phyloP scores from a whole-genome alignment of 495 filamentous ascomycete genomes.

The Monascus purpureus region DNA sequence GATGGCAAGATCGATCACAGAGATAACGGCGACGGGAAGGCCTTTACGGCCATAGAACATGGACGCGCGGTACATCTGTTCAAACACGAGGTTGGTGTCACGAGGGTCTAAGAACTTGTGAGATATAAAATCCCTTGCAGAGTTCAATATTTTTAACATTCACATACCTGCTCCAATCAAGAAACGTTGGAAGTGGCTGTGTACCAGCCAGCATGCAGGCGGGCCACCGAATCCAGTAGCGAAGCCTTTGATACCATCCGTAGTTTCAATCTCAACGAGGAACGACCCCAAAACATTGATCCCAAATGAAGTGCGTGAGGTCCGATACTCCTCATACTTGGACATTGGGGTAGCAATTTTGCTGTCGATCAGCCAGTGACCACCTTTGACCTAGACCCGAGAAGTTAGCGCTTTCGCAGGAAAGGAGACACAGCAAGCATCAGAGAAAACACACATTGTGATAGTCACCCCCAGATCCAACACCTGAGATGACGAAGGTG shows the following conservation, averaged over 20 bases:
- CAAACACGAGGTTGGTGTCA: slow-evolving; percentile 77
- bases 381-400: slow-evolving; percentile 56
- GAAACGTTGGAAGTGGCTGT: slow-evolving; percentile 85
- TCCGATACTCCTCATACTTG: slow-evolving; percentile 71
- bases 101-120: slow-evolving; percentile 46
- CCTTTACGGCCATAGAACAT: slow-evolving; percentile 96
- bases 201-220: slow-evolving; percentile 82
- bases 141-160: background rate
- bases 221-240: slow-evolving; percentile 90
- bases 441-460: slow-evolving; percentile 63
- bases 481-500: slow-evolving; percentile 72
- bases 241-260: slow-evolving; percentile 80
- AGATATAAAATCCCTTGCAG: background rate
- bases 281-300: slow-evolving; percentile 93
- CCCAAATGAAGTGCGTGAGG: slow-evolving; percentile 81
- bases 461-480: slow-evolving; percentile 84
- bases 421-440: too few relatives aligned
- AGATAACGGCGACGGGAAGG: slow-evolving; percentile 78
- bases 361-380: slow-evolving; percentile 85
- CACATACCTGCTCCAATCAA: slow-evolving; percentile 57
- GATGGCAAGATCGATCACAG: slow-evolving; percentile 79
- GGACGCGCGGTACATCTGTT: slow-evolving; percentile 88
- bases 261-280: slow-evolving; percentile 81
- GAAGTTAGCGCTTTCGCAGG: too few relatives aligned
- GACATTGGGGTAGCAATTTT: slow-evolving; percentile 89